Conservation (phyloP, 1,284 basidiomycete species). For the Malassezia arunalokei region DNA sequence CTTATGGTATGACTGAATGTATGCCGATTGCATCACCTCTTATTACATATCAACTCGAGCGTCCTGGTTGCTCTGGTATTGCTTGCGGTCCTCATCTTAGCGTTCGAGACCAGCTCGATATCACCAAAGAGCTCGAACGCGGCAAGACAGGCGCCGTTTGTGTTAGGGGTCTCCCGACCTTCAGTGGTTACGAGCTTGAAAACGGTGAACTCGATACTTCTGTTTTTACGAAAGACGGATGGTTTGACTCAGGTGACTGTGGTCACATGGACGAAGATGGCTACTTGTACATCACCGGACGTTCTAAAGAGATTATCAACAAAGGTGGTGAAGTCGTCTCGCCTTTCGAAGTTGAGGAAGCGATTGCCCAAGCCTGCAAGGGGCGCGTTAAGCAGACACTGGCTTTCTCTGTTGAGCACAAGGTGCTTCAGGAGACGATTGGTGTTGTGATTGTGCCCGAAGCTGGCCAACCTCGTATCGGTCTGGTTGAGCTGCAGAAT, state of each 20-base stretch:
- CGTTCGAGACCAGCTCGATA: slow-evolving; percentile 43
- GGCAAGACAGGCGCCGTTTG: slow-evolving; percentile 44
- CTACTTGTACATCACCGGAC: slow-evolving; percentile 45
- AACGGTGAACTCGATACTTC: slow-evolving; percentile 41
- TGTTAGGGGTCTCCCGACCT: slow-evolving; percentile 42
- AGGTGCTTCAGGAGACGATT: slow-evolving; percentile 45
- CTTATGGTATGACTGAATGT: slow-evolving; percentile 46
- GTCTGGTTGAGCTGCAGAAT: slow-evolving; percentile 44
- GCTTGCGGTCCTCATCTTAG: slow-evolving; percentile 44
- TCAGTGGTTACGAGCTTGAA: slow-evolving; percentile 40
- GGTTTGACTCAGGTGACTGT: slow-evolving; percentile 47
- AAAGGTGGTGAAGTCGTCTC: slow-evolving; percentile 46
- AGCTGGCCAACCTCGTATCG: slow-evolving; percentile 43
- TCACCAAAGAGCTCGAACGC: slow-evolving; percentile 35
- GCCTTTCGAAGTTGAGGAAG: slow-evolving; percentile 46
- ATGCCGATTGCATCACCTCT: slow-evolving; percentile 46
- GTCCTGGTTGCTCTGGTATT: slow-evolving; percentile 43
- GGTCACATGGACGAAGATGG: slow-evolving; percentile 46
- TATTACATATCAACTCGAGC: slow-evolving; percentile 43
- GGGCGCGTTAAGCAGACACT: slow-evolving; percentile 45
- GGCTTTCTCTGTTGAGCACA: slow-evolving; percentile 45
- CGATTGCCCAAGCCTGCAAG: slow-evolving; percentile 41
- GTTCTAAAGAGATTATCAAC: slow-evolving; percentile 47
- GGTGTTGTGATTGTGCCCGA: slow-evolving; percentile 45
- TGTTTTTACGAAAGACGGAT: slow-evolving; percentile 41